Base-by-base conservation (phyloP, 1,284 basidiomycete species). In the Vanrija sp. region DNA sequence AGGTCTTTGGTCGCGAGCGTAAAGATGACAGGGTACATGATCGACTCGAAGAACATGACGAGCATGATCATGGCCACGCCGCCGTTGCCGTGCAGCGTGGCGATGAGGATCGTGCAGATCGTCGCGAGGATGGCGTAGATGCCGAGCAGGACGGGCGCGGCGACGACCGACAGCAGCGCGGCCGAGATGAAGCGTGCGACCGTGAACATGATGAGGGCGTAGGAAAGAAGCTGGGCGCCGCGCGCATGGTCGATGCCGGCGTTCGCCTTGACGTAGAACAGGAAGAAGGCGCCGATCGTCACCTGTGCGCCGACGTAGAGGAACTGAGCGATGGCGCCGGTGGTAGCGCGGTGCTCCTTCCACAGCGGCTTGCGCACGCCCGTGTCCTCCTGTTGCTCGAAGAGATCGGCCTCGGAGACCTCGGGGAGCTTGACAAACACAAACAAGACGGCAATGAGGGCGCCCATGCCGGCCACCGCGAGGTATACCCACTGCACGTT, bases 401-500 rank as follows among this genome's bases (percentile, higher is more conserved):
- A 61, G 20, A 77, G 70, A 10, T 67, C 69, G 14, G 57, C 71
- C 60, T 87, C 84, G 31, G 12, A 4, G 54, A 89, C 85, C 69
- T 90, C 87, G 19, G 87, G 88, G 8, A 90, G 78, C 53, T 81
- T 75, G 66, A 84, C 85, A 73, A 88, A 84, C 81, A 80, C 81
- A 77, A 89, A 90, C 23, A 86, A 73, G 53, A 85, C 64, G 61
- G 86, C 86, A 45, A 89, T 79, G 22, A 81, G 60, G 37, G 83
- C 64, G 56, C 73, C 72, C 57, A 73, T 66, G 20, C 80, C 82
- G 7, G 86, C 63, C 35, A 89, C 87, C 15, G 85, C 87, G 37
- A 89, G 83, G 72, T 90, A 89, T 38, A 88, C 86, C 83, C 84
- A 89, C 77, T 89, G 87, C 15, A 90, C 84, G 42, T 82, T 87